phyloP scores from a whole-genome alignment of 2,329 filamentous ascomycete species.

The Trichoderma simmonsii region DNA sequence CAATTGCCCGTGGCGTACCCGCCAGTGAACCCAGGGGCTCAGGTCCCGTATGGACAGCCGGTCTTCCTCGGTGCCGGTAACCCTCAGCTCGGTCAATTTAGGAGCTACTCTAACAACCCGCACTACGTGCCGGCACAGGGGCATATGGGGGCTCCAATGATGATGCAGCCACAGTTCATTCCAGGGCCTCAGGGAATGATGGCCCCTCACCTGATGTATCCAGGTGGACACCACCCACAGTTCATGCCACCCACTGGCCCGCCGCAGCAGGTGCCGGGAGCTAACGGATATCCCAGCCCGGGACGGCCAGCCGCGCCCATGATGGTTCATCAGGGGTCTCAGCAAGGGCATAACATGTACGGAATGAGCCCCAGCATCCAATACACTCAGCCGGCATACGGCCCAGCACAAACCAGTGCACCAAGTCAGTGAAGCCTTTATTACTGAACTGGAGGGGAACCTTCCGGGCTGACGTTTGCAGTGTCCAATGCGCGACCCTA shows the following conservation, averaged over 20 bases:
- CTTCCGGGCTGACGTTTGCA: slow-evolving; percentile 41
- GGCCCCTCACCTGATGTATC: slow-evolving; percentile 79
- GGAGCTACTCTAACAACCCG: slow-evolving; percentile 65
- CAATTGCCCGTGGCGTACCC: slow-evolving; percentile 69
- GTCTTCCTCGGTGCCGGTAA: slow-evolving; percentile 68
- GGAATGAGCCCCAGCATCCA: slow-evolving; percentile 73
- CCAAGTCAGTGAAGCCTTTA: slow-evolving; percentile 61
- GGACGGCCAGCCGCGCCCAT: slow-evolving; percentile 74
- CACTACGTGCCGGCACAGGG: slow-evolving; percentile 71
- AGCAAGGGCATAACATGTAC: slow-evolving; percentile 78
- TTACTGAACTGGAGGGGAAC: slow-evolving; percentile 18
- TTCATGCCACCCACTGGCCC: slow-evolving; percentile 60
- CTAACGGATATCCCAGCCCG: slow-evolving; percentile 84
- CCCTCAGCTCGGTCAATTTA: slow-evolving; percentile 66
- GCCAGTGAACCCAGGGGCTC: slow-evolving; percentile 64
- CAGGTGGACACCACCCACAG: slow-evolving; percentile 58
- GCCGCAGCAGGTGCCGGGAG: slow-evolving; percentile 59
- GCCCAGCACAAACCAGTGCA: slow-evolving; percentile 62
- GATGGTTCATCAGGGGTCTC: slow-evolving; percentile 94
- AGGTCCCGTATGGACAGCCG: slow-evolving; percentile 68
- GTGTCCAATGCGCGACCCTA: slow-evolving; percentile 61
- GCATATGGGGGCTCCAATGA: slow-evolving; percentile 74
- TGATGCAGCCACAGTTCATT: slow-evolving; percentile 79
- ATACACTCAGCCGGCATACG: slow-evolving; percentile 71
- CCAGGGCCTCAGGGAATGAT: slow-evolving; percentile 68